Evolutionary conservation across 2,329 filamentous ascomycete genomes (phyloP), one percentile per base, ranked within the genome.

Genomic region (Fusarium hainanense): DNA sequence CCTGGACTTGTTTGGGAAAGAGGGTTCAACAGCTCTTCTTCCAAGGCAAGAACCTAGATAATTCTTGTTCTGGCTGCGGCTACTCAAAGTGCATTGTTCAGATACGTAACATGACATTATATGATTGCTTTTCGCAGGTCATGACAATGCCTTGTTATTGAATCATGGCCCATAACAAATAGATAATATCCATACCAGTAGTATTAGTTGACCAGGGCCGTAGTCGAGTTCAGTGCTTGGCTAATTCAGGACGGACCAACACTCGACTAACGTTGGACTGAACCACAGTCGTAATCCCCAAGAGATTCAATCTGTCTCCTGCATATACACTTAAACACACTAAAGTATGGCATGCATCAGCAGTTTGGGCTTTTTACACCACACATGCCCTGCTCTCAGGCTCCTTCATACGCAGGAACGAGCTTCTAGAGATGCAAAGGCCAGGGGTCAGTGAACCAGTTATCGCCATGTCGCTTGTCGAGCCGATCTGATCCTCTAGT

Each of bases 381-480:
- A 51, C 34, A 41, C 47, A 56, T 28, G 41, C 43, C 30, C 43
- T 20, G 27, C 27, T 28, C 32, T 23, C 40, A 41, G 37, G 27
- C 30, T 34, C 25, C 40, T 32, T 63, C 44, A 54, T 52, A 42
- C 54, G 49, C 66, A 58, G 56, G 62, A 67, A 67, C 67, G 64
- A 55, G 49, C 48, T 42, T 51, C 44, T 55, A 32, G 14, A 46
- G 21, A 46, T 47, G 12, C 42, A 32, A 61, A 54, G 44, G 54
- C 42, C 63, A 70, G 68, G 68, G 68, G 43, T 56, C 27, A 52
- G 54, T 42, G 13, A 46, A 47, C 51, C 41, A 52, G 49, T 50
- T 54, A 42, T 63, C 57, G 20, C 68, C 65, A 70, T 70, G 52
- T 70, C 68, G 68, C 68, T 70, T 70, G 55, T 34, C 63, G 44